These are phyloP conservation scores for Curvularia spicifera DNA, from an alignment of 2,329 filamentous ascomycete species.

Conservation along the genomic window DNA sequence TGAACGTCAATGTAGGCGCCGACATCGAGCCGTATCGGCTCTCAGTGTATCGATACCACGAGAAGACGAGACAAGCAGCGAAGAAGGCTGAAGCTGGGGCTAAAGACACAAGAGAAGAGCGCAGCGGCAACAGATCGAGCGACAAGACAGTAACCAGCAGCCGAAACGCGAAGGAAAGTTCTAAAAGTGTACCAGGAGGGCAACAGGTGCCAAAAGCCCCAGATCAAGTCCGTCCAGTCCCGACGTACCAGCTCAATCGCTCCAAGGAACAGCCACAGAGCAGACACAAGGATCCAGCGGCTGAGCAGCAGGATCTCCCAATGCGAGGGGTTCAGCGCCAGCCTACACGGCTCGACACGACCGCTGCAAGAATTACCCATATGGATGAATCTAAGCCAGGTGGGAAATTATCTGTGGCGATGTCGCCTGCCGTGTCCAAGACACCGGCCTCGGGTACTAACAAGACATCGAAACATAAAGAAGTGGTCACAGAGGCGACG, in stretches of 20 bases:
- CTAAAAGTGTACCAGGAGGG: background rate
- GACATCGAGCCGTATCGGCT: background rate
- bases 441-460: background rate
- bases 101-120: background rate
- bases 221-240: background rate
- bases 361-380: background rate
- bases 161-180: background rate
- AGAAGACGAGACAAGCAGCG: background rate
- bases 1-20: background rate
- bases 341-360: background rate
- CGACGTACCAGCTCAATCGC: background rate
- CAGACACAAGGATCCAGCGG: background rate
- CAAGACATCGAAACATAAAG: background rate
- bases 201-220: background rate
- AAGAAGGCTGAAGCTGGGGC: background rate
- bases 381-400: background rate
- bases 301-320: background rate
- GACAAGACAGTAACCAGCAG: background rate
- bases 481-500: background rate
- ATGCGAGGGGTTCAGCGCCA: background rate
- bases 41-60: background rate
- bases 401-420: background rate
- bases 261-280: background rate
- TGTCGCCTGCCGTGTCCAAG: background rate
- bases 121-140: background rate